A percentile compares a stretch with the other conserved stretches of the same genome.
These are phyloP conservation scores for Talaromyces stipitatus DNA, from an alignment of 495 filamentous ascomycete species.

Conservation along the genomic window DNA sequence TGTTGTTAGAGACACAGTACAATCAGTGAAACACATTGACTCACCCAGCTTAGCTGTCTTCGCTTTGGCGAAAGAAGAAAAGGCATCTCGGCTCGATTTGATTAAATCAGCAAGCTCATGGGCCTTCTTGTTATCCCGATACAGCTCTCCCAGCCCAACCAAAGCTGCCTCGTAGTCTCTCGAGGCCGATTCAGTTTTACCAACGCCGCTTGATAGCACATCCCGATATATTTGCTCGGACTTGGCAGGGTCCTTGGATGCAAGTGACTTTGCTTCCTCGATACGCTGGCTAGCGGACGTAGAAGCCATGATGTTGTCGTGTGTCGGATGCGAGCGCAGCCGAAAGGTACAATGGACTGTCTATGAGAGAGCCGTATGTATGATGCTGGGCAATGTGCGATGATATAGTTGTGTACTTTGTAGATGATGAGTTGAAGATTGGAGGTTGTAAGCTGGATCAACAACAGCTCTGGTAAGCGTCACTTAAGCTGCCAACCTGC, in stretches of 20 bases:
- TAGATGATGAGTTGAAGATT: not conserved
- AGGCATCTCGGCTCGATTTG: slow-evolving; percentile 76
- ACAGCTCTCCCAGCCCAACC: slow-evolving; percentile 81
- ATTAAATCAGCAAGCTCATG: slow-evolving; percentile 88
- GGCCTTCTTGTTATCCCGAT: slow-evolving; percentile 81
- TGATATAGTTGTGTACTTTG: not conserved
- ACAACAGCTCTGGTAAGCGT: slow-evolving; percentile 4
- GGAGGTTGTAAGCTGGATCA: not conserved
- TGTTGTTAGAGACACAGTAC: not conserved
- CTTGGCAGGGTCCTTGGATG: slow-evolving; percentile 67
- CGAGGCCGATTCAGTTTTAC: slow-evolving; percentile 73
- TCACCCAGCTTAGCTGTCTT: slow-evolving; percentile 97
- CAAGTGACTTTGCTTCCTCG: slow-evolving; percentile 78
- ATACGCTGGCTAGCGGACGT: slow-evolving; percentile 51
- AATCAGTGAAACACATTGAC: slow-evolving; percentile 9
- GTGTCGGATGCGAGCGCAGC: not conserved
- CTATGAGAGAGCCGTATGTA: not conserved
- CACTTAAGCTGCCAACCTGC: not conserved
- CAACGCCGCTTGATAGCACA: slow-evolving; percentile 76
- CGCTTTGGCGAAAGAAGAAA: slow-evolving; percentile 95
- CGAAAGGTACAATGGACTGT: not conserved
- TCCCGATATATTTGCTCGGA: slow-evolving; percentile 81
- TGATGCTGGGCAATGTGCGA: not conserved
- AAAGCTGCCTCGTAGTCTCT: slow-evolving; percentile 81
- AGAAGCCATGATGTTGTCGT: slow-evolving; percentile 38